Evolutionary conservation across 768 basidiomycete species (phyloP), one percentile per base, ranked within the genome.

Genomic region (Neoboletus magnificus): DNA sequence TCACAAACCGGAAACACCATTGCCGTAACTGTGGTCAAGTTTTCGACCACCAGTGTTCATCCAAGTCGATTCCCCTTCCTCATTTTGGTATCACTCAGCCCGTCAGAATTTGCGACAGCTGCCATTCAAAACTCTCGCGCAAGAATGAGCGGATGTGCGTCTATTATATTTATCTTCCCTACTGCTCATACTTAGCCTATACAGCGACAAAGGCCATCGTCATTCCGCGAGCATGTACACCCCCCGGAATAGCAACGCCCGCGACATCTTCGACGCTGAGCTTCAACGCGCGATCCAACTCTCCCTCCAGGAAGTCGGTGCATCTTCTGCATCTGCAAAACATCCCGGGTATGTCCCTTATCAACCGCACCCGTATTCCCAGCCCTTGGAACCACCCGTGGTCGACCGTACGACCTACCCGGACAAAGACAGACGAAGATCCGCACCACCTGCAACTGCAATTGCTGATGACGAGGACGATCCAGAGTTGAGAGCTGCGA

Each of bases 1-100:
- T 98, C 69, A 97, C 94, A 30, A 98, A 98, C 68, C 83, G 97
- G 48, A 98, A 98, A 69, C 97, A 99, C 65, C 97, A 99, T 66
- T 99, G 97, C 69, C 85, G 97, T 15, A 98, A 98, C 70, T 99
- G 97, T 73, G 97, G 97, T 9, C 87, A 89, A 68, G 93, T 98
- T 15, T 98, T 97, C 66, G 96, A 98, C 73, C 93, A 95, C 52
- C 80, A 84, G 40, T 99, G 97, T 70, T 95, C 93, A 0, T 86
- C 89, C 33, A 90, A 93, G 71, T 75, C 80, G 3, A 83, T 92
- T 71, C 77, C 92, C 0, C 78, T 98, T 23, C 96, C 97, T 5
- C 91, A 94, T 68, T 96, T 92, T 64, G 97, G 97, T 12, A 94
- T 99, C 61, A 78, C 84, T 1, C 88, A 97, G 65, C 87, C 89